Evolutionary conservation across 2,329 filamentous ascomycete genomes (phyloP).

Genomic region (Xylaria sp.): DNA sequence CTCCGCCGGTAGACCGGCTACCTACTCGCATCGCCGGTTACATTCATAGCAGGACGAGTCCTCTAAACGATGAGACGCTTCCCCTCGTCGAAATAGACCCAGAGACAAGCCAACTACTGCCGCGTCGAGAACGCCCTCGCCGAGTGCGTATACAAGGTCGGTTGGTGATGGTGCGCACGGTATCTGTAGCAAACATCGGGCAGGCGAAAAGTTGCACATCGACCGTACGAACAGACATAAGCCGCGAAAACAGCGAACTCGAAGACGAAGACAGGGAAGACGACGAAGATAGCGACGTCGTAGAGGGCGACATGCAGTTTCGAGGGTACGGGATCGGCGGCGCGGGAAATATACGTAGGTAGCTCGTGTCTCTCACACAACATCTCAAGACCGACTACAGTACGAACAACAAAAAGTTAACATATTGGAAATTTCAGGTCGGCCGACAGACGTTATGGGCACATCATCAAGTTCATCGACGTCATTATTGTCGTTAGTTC

Average conservation of each 20-base stretch:
- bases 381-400: background rate
- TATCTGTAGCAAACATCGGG: conserved; percentile 18
- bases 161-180: conserved; percentile 24
- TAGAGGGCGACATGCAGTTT: conserved; percentile 21
- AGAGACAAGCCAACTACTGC: conserved; percentile 13
- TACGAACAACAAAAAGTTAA: background rate
- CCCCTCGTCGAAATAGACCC: background rate
- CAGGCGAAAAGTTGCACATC: conserved; percentile 5
- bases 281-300: background rate
- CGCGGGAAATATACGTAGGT: conserved; percentile 32
- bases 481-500: conserved; percentile 18
- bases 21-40: background rate
- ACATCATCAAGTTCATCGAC: conserved; percentile 21
- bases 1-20: background rate
- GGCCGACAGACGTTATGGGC: conserved; percentile 27
- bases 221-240: background rate
- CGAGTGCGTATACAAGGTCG: conserved; percentile 34
- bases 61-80: background rate
- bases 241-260: conserved; percentile 6
- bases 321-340: conserved; percentile 34
- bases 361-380: background rate
- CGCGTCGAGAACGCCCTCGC: conserved; percentile 14
- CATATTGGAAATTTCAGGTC: conserved; percentile 4
- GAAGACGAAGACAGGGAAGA: conserved; percentile 7
- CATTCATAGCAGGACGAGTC: background rate